Evolutionary conservation across 1,284 basidiomycete genomes (phyloP), one percentile per base, ranked within the genome.

Genomic region (Ustilago vetiveriae): DNA sequence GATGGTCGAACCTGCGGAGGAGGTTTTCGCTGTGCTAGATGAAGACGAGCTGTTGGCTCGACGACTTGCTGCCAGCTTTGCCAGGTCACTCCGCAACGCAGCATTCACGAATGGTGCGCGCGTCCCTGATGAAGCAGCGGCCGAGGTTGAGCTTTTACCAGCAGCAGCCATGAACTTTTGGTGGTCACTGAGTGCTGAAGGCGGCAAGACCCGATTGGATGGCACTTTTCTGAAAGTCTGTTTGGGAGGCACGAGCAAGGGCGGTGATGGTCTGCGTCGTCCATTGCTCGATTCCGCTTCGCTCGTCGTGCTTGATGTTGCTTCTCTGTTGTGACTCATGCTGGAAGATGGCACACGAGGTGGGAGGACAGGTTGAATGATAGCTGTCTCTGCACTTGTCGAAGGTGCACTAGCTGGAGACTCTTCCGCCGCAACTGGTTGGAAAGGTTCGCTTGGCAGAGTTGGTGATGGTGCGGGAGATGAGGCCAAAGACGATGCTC

Each of bases 141-240:
- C 16, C 2, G 51, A 54, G 48, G 27, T 7, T 43, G 26, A 0
- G 49, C 24, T 26, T 8, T 22, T 35, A n/a, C 27, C 42, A 1
- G 46, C 60, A 11, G 56, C 60, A 7, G 67, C 57, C 52, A 70
- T 64, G 24, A 70, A 53, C 37, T 64, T 59, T n/a, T 65, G 51
- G 38, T 70, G 67, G 24, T 70, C 67, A 19, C 56, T 70, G 13
- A 37, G 64, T n/a, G 67, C 60, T 8, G 60, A 70, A 17, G 67
- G 43, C 8, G 60, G 60, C 16, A 70, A 24, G 5, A 50, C 56
- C 23, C 38, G 50, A 9, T 35, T 38, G 5, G 60, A 65, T 8
- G 67, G 67, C 6, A 51, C 38, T 36, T 65, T 64, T 8, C 49
- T 30, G 33, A 45, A 60, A 4, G 67, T 56, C 46, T 64, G 60